These are phyloP conservation scores for Immersiporthe knoxdaviesiana DNA, from an alignment of 2,329 filamentous ascomycete genomes.

Conservation along the genomic window DNA sequence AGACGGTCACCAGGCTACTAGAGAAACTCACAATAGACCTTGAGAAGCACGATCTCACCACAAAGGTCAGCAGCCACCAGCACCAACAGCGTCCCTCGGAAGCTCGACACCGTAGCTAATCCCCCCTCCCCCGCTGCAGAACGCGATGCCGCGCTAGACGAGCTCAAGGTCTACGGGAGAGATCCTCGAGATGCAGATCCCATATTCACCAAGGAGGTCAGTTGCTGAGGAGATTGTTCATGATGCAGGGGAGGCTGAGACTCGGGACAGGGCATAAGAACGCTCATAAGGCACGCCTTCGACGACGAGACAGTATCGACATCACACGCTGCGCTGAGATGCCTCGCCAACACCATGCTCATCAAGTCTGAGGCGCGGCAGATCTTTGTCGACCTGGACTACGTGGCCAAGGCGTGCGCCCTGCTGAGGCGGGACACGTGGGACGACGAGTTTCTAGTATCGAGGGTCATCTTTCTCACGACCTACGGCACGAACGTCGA, in stretches of 20 bases:
- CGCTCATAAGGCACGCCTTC: conserved; percentile 74
- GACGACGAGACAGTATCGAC: conserved; percentile 64
- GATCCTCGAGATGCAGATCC: conserved; percentile 73
- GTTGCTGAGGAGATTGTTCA: conserved; percentile 28
- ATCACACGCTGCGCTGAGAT: conserved; percentile 76
- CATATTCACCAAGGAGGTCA: conserved; percentile 80
- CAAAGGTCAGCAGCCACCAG: conserved; percentile 55
- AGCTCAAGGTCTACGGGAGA: conserved; percentile 80
- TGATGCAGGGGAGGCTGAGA: conserved; percentile 7
- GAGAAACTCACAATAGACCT: conserved; percentile 65
- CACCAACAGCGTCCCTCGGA: not conserved
- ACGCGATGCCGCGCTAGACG: conserved; percentile 61
- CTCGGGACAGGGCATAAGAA: conserved; percentile 68
- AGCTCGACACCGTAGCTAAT: conserved; percentile 24
- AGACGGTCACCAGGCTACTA: conserved; percentile 68
- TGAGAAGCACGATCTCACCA: conserved; percentile 57
- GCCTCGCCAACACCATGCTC: conserved; percentile 82
- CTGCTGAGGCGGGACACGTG: conserved; percentile 72
- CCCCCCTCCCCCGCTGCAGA: conserved; percentile 59
- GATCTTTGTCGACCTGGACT: conserved; percentile 71
- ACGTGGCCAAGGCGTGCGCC: conserved; percentile 68
- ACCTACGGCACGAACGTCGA: conserved; percentile 77
- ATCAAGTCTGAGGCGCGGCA: conserved; percentile 70
- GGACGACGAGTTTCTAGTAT: conserved; percentile 85
- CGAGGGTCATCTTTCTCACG: conserved; percentile 77